These are phyloP conservation scores for Lachnellula cervina DNA, from an alignment of 2,329 filamentous ascomycete genomes.

Conservation along the genomic window DNA sequence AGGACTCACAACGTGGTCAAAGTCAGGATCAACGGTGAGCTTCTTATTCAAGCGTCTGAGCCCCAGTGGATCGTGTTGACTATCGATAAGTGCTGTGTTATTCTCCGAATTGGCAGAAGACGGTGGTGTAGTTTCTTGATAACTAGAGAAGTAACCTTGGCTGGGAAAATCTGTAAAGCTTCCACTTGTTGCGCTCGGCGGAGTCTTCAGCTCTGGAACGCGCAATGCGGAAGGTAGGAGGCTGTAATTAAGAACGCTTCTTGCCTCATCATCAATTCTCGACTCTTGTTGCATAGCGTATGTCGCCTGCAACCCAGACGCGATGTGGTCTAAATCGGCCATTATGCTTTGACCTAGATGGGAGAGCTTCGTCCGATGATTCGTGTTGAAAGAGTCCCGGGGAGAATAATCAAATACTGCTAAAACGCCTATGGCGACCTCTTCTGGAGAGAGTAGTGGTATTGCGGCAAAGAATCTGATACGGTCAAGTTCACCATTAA, in stretches of 20 bases:
- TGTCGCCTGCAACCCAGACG: background rate
- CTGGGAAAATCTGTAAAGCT: background rate
- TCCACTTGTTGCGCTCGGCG: background rate
- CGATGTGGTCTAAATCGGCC: slow-evolving; percentile 10
- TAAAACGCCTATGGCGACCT: slow-evolving; percentile 30
- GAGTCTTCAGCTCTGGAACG: background rate
- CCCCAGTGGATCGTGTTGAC: background rate
- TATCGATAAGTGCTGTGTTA: background rate
- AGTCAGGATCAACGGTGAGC: background rate
- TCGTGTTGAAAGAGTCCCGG: slow-evolving; percentile 23
- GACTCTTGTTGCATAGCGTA: background rate
- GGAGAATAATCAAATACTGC: slow-evolving; percentile 28
- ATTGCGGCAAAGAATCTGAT: slow-evolving; percentile 36
- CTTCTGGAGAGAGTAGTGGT: slow-evolving; percentile 30
- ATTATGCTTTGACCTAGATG: slow-evolving; percentile 23
- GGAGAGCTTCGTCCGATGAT: slow-evolving; percentile 25
- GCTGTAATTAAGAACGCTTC: background rate
- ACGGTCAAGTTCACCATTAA: slow-evolving; percentile 19
- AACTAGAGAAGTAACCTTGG: background rate
- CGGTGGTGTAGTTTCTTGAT: background rate
- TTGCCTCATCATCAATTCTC: background rate
- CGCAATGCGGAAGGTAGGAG: background rate
- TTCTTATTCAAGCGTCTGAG: background rate
- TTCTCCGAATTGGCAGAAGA: background rate
- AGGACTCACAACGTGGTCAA: background rate